Evolutionary conservation across 495 filamentous ascomycete species (phyloP).

Genomic region (Corynascus novoguineensis): DNA sequence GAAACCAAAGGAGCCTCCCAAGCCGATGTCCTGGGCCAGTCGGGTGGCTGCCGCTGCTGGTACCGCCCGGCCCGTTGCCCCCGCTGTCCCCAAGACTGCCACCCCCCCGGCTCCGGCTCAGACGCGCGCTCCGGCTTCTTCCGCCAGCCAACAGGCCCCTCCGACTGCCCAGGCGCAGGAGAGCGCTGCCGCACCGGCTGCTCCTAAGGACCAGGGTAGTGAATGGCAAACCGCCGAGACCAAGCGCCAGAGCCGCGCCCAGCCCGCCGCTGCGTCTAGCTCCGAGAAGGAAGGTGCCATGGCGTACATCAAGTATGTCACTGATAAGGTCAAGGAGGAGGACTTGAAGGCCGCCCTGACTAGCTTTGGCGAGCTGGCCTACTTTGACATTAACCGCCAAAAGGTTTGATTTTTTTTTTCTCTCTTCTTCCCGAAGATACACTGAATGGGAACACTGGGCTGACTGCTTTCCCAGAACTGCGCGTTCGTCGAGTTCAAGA

Average conservation of each 20-base stretch:
- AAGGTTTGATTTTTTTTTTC: constrained; percentile 70
- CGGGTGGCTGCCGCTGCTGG: constrained; percentile 52
- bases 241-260: constrained; percentile 68
- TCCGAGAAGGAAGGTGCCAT: constrained; percentile 62
- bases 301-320: constrained; percentile 92
- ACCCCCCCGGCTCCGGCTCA: constrained; percentile 36
- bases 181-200: constrained; percentile 24
- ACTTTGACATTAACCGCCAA: constrained; percentile 80
- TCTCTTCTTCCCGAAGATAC: no score
- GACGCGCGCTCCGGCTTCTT: constrained; percentile 23
- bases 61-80: constrained; percentile 41
- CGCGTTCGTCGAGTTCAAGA: constrained; percentile 90
- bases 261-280: constrained; percentile 44
- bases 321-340: constrained; percentile 68
- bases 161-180: constrained; percentile 30
- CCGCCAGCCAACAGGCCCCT: constrained; percentile 37
- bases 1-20: constrained; percentile 41
- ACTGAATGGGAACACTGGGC: constrained; percentile 20
- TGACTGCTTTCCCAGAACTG: constrained; percentile 62
- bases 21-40: constrained; percentile 87
- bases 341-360: constrained; percentile 60
- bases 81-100: constrained; percentile 41
- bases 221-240: constrained; percentile 83
- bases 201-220: constrained; percentile 45
- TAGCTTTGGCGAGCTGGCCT: constrained; percentile 71